Percentiles rank a stretch among this genome's conserved stretches.
phyloP scores from a whole-genome alignment of 352 stramenopile genomes.

The Saprolegnia parasitica region DNA sequence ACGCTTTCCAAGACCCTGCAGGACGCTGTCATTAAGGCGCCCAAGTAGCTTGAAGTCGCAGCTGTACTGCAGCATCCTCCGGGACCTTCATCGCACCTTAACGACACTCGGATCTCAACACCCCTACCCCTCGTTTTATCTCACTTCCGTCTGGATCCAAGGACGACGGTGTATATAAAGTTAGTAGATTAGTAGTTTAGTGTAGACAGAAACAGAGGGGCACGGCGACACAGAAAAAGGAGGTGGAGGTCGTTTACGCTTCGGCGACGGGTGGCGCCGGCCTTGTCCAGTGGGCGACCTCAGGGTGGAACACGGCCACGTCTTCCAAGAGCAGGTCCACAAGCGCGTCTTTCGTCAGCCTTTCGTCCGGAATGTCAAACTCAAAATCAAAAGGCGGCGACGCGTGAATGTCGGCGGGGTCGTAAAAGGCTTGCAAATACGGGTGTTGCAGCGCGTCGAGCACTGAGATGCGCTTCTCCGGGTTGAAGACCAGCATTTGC shows the following conservation, averaged over 20 bases:
- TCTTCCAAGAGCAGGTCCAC: constrained; percentile 57
- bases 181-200: too few species aligned
- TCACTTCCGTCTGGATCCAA: too few species aligned
- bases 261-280: constrained; percentile 14
- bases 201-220: neutral
- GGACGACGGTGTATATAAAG: too few species aligned
- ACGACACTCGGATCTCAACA: neutral
- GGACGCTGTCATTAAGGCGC: neutral
- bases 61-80: too few species aligned
- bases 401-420: constrained; percentile 36
- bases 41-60: neutral
- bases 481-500: constrained; percentile 70
- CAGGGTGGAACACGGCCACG: constrained; percentile 53
- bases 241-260: constrained; percentile 20
- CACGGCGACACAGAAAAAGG: neutral
- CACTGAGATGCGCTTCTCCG: constrained; percentile 65
- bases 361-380: constrained; percentile 59
- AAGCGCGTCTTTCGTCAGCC: constrained; percentile 56
- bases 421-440: constrained; percentile 47
- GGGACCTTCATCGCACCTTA: neutral
- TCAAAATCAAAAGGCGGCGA: constrained; percentile 54
- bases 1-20: neutral
- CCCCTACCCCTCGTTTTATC: too few species aligned
- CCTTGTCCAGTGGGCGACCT: constrained; percentile 11
- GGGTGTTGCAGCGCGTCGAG: constrained; percentile 51